These are phyloP conservation scores for Umbellularia californica DNA, from an alignment of 164 flowering plant species.

Conservation along the genomic window DNA sequence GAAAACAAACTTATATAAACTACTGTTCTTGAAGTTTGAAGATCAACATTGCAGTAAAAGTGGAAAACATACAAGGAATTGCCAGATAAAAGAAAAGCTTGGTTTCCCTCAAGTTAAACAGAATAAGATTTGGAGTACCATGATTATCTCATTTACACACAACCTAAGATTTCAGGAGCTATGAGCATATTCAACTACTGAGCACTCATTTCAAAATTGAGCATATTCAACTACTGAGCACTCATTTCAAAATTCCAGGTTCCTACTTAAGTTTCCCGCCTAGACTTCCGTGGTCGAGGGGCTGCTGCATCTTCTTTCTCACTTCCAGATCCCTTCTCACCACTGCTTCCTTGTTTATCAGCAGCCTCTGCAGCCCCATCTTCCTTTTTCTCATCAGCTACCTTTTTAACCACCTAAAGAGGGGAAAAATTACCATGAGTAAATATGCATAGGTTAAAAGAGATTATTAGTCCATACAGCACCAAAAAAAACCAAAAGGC, in stretches of 20 bases:
- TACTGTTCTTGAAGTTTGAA: no score
- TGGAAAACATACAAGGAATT: no score
- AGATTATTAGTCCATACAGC: no score
- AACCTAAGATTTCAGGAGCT: background rate
- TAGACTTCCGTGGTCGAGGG: conserved; percentile 40
- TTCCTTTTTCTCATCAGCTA: conserved; percentile 10
- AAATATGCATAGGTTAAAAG: background rate
- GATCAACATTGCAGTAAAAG: no score
- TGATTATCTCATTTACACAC: conserved; percentile 8
- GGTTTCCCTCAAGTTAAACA: background rate
- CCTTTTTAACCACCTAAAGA: background rate
- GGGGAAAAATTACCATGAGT: background rate
- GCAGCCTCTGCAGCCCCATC: conserved; percentile 16
- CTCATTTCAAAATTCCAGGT: conserved; percentile 2
- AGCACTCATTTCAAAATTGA: conserved; percentile 2
- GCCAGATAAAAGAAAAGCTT: background rate
- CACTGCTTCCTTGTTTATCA: conserved; percentile 26
- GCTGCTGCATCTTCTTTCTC: conserved; percentile 38
- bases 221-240: background rate
- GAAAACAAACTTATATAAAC: no score
- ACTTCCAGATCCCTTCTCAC: conserved; percentile 34
- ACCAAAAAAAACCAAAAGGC: background rate
- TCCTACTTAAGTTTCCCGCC: conserved; percentile 40
- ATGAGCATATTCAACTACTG: background rate
- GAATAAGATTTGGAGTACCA: background rate